phyloP scores from a whole-genome alignment of 176 grass and related monocot genomes.

The Carex myosuroides region DNA sequence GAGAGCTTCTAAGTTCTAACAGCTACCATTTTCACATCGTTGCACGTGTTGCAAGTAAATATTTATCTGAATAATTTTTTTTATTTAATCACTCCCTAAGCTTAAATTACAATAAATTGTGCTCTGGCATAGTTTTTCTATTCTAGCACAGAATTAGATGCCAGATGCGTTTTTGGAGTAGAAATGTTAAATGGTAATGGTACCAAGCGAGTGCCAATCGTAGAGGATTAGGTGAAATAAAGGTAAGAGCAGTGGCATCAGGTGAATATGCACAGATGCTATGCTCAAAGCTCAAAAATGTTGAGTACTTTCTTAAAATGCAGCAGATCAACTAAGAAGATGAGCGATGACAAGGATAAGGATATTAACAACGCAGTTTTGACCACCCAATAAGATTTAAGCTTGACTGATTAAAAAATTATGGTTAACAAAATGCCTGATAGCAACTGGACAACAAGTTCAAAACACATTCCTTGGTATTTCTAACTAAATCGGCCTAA shows the following conservation, averaged over 20 bases:
- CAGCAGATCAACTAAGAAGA: not conserved
- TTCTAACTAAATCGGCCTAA: not conserved
- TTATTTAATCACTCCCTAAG: not conserved
- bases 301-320: not conserved
- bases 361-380: no score
- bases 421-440: no score
- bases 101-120: not conserved
- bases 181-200: not conserved
- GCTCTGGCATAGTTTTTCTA: not conserved
- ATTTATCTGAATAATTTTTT: not conserved
- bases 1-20: no score
- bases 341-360: not conserved
- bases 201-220: not conserved
- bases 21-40: no score
- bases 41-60: not conserved
- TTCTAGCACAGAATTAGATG: not conserved
- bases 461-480: not conserved
- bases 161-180: not conserved
- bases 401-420: no score
- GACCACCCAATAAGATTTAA: no score
- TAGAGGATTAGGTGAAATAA: not conserved
- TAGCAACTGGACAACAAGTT: not conserved
- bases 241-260: no score
- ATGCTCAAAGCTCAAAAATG: not conserved
- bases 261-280: not conserved